Evolutionary conservation across 768 basidiomycete species (phyloP), one percentile per base, ranked within the genome.

Genomic region (Tylopilus subfusipes): DNA sequence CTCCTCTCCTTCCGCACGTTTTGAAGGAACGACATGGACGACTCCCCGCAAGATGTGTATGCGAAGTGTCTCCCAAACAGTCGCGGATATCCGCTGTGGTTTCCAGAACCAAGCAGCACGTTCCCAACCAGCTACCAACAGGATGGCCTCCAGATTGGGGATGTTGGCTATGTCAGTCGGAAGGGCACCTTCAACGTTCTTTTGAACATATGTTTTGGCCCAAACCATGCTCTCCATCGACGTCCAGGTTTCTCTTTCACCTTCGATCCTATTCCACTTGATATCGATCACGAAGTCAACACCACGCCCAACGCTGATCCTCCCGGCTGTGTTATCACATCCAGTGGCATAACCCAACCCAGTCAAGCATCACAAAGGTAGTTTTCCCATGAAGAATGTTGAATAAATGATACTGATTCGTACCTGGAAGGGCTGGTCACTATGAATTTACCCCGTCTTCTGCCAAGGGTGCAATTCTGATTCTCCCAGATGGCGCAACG

Each of bases 111-210:
- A 1, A 55, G 64, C 36, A 42, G 22, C 18, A 39, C 34, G 12
- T 58, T 71, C 7, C 67, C 68, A 4, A 30, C 46, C 14, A 50
- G 53, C 12, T 69, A 73, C 36, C 53, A 54, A 14, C 42, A 52
- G 5, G 50, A 62, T 13, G 72, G 72, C 1, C 52, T 70, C 24
- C 62, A 57, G 39, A 70, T 75, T 12, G 73, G 73, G 2, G 73
- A 75, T 51, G 68, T 75, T 4, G 70, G 70, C 11, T 57, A 66
- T 33, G 46, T 73, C 22, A 58, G 54, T 4, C 48, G 53, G 5
- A 42, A 59, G 24, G 73, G 72, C 21, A 22, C 2, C 7, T 63
- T 75, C 42, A 59, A 64, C 29, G 70, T 68, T 47, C 61, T 72
- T 0, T 74, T 74, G 56, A 74, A 72, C 43, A 65, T 73, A 30